Percentiles rank a stretch among this genome's conserved stretches.
phyloP scores from a whole-genome alignment of 768 basidiomycete species.

The Boletus vinaceobasis region DNA sequence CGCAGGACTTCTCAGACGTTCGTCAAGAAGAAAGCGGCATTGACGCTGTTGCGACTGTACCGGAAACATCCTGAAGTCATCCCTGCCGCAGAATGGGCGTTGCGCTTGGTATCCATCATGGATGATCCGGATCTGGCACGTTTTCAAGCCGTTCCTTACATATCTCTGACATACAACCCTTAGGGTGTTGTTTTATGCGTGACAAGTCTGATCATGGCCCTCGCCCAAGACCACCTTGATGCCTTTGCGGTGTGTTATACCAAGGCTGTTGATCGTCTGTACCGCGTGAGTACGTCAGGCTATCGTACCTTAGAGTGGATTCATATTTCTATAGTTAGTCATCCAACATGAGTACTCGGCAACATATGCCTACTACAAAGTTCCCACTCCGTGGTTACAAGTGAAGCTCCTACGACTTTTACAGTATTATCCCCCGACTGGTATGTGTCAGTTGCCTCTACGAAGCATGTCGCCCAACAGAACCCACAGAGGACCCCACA shows the following conservation, averaged over 20 bases:
- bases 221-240: constrained; percentile 92
- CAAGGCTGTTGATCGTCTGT: constrained; percentile 87
- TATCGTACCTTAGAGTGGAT: neutral
- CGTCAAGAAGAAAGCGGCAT: constrained; percentile 97
- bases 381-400: constrained; percentile 96
- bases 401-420: constrained; percentile 90
- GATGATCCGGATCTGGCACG: constrained; percentile 83
- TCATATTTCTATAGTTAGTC: constrained; percentile 56
- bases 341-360: constrained; percentile 86
- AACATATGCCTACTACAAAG: constrained; percentile 96
- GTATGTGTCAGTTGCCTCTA: constrained; percentile 40
- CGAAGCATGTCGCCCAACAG: constrained; percentile 4
- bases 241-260: constrained; percentile 91
- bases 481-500: constrained; percentile 72
- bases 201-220: constrained; percentile 87
- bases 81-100: constrained; percentile 91
- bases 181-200: constrained; percentile 95
- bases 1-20: constrained; percentile 88
- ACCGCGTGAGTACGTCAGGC: constrained; percentile 52
- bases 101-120: constrained; percentile 93
- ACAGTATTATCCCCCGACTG: constrained; percentile 95
- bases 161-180: constrained; percentile 3
- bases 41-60: constrained; percentile 89
- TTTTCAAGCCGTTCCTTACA: neutral
- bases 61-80: constrained; percentile 95